Evolutionary conservation across 2,329 filamentous ascomycete genomes (phyloP), one percentile per base, ranked within the genome.

Genomic region (Blastomyces gilchristii): DNA sequence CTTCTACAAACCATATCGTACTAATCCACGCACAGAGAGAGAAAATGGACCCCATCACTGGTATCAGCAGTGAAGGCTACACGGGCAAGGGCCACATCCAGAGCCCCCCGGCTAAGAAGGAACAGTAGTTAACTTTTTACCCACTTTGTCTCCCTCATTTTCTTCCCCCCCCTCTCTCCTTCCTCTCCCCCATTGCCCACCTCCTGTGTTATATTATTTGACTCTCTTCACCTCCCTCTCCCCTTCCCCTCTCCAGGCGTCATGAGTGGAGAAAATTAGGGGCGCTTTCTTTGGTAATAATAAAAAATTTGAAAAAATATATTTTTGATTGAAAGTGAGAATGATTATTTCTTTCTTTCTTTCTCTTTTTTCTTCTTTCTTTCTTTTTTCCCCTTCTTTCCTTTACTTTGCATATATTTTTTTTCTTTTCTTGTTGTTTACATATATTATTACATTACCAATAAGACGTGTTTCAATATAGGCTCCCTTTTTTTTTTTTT

Each of bases 21-120:
- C 41, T 57, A 57, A 57, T 7, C 34, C n/a, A 12, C 18, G 18
- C 65, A 75, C 76, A 95, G 90, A 81, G 82, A 75, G 89, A 95
- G 85, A 89, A 87, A 73, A 82, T 90, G 75, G 91, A 96, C 76
- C 91, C 91, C 66, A 84, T 96, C 77, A 91, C 88, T 67, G 91
- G 91, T 83, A 80, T 94, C 78, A 83, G 87, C 69, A 88, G 88
- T 73, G 85, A 88, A 75, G 87, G 85, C 71, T 96, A 95, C 82
- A 79, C 78, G 68, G 91, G 91, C 77, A 84, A 85, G 74, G 90
- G 91, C 72, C 83, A 86, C 79, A 84, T 96, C 69, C 91, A 96
- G 81, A 83, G 80, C 76, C 69, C 74, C 63, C 72, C 78, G 63
- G 70, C 69, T 60, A 73, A 79, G 70, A 75, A 76, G 69, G 43